Base-by-base conservation (phyloP, 2,329 filamentous ascomycete species). In the Seiridium unicorne region DNA sequence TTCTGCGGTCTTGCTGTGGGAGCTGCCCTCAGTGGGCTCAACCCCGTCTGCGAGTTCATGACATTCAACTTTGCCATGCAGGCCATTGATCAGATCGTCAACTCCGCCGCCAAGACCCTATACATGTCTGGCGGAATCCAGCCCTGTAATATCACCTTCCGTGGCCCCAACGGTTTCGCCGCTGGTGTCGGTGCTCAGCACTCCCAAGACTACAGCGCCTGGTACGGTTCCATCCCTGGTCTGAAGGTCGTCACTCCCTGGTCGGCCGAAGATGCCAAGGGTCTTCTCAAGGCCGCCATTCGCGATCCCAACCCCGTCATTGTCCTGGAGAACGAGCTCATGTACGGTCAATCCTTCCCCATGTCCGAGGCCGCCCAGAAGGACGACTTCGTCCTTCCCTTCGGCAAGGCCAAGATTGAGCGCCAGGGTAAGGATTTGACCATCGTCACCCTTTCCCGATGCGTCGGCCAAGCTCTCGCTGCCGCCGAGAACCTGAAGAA, bases 51-150 rank as follows among this genome's bases (percentile, higher is more conserved):
- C 86, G 95, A 99, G 83, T 99, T 99, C 86, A 99, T 99, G 95
- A 99, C 95, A 73, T 98, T 97, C 88, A 99, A 99, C 87, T 98
- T 98, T 76, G 94, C 95, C 78, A 99, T 99, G 95, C 95, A 99
- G 83, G 92, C 95, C 76, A 99, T 99, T 79, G 95, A 99, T 78
- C 95, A 99, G 79, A 92, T 99, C 76, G 93, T 99, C 87, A 99
- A 99, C 88, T 98, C 94, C 55, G 95, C 85, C 70, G 95, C 93
- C 74, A 99, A 99, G 86, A 99, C 95, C 60, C 94, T 99, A 74
- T 99, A 99, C 85, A 99, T 99, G 95, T 98, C 95, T 66, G 95
- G 95, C 72, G 95, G 95, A 78, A 98, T 97, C 78, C 95, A 99
- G 81, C 95, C 95, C 71, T 99, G 95, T 83, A 98, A 98, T 84